These are phyloP conservation scores for Rhododendron kiyosumense DNA, from an alignment of 148 eudicot genomes.

Conservation along the genomic window DNA sequence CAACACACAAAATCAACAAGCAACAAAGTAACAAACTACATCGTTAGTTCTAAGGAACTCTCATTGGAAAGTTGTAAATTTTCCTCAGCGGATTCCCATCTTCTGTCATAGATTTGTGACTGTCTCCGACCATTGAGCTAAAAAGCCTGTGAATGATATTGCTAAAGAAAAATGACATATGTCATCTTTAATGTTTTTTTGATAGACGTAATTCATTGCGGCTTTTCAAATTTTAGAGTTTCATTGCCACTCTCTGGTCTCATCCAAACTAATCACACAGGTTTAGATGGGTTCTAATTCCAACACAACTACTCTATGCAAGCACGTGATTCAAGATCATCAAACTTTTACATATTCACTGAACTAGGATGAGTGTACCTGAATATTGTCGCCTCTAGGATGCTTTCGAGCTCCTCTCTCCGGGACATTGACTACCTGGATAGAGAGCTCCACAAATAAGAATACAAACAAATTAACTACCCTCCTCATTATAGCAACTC, in stretches of 20 bases:
- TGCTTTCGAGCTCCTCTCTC: no score
- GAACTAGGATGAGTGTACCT: slow-evolving; percentile 39
- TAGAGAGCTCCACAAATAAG: no score
- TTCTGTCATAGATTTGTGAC: neutral
- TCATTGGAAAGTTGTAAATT: neutral
- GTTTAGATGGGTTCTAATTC: neutral
- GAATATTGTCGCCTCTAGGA: slow-evolving; percentile 58
- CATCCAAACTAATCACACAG: no score
- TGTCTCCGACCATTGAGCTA: neutral
- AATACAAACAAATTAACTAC: no score
- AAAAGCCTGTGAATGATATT: no score
- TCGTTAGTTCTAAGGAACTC: neutral
- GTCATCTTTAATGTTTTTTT: neutral
- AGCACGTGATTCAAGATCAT: neutral
- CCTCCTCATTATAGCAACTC: no score
- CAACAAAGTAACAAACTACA: neutral
- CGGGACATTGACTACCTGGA: no score
- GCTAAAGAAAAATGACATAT: no score
- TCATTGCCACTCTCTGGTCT: no score
- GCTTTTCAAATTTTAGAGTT: neutral
- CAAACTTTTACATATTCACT: neutral
- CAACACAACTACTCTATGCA: neutral
- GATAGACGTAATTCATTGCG: neutral
- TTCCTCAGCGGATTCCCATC: neutral
- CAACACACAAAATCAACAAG: no score